Conservation (phyloP, 176 grass and related monocot genomes). For the Ananas comosus region DNA sequence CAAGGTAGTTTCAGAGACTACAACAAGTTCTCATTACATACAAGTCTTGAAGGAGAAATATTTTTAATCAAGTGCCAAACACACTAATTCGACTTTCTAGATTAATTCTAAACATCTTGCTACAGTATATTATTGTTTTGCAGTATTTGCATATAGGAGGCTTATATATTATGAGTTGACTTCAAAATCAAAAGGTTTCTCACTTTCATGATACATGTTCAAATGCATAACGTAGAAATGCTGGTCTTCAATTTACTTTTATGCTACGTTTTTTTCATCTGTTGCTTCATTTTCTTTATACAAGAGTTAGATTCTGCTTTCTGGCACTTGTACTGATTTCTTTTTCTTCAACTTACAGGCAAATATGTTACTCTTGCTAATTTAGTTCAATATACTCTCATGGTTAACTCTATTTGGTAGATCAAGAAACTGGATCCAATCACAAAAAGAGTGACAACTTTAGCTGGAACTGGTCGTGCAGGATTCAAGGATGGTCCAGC, state of each 20-base stretch:
- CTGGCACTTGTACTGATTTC: background rate
- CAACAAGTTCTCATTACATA: too few species aligned
- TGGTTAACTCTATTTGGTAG: slow-evolving; percentile 34
- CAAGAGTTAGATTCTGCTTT: background rate
- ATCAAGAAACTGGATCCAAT: slow-evolving; percentile 77
- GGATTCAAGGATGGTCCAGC: slow-evolving; percentile 74
- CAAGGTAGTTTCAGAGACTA: slow-evolving; percentile 43
- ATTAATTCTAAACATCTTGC: too few species aligned
- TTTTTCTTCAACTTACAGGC: background rate
- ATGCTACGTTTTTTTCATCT: background rate
- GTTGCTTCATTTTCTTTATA: background rate
- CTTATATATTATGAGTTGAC: too few species aligned
- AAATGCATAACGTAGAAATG: background rate
- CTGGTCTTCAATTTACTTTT: background rate
- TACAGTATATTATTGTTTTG: too few species aligned
- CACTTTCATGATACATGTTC: background rate
- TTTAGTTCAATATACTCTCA: slow-evolving; percentile 8
- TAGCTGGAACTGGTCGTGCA: slow-evolving; percentile 85
- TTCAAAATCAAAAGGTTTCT: too few species aligned
- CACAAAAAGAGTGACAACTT: slow-evolving; percentile 68
- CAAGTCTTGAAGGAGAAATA: too few species aligned
- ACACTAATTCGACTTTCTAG: too few species aligned
- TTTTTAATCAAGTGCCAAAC: too few species aligned
- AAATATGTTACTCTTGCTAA: background rate
- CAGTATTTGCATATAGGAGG: too few species aligned